Conservation (phyloP, 345 rosid species). For the Abelmoschus esculentus region DNA sequence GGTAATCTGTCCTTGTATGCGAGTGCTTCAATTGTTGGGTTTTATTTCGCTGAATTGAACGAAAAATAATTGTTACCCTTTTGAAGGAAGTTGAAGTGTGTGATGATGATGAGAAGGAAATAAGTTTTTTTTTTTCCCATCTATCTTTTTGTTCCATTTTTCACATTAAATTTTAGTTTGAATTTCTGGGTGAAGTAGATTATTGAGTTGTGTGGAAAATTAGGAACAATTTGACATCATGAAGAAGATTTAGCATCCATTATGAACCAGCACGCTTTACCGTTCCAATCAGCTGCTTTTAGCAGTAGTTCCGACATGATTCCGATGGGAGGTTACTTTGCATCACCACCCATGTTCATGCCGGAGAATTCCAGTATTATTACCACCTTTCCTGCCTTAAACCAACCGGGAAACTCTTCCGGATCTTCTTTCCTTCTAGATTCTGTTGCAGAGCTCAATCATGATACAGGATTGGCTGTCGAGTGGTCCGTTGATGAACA, state of each 20-base stretch:
- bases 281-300: conserved; percentile 39
- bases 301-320: conserved; percentile 43
- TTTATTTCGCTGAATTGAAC: not conserved
- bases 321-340: conserved; percentile 42
- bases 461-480: conserved; percentile 51
- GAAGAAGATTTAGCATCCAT: conserved; percentile 28
- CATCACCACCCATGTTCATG: conserved; percentile 23
- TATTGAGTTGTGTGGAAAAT: conserved; percentile 29
- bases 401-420: conserved; percentile 34
- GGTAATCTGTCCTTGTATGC: not conserved
- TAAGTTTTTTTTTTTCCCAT: not conserved
- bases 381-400: conserved; percentile 21
- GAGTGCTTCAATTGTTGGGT: not conserved
- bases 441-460: conserved; percentile 45
- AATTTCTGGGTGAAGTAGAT: not conserved
- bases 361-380: conserved; percentile 34
- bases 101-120: not conserved
- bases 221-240: conserved; percentile 36
- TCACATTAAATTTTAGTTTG: not conserved
- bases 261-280: conserved; percentile 41
- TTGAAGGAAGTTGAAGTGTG: not conserved
- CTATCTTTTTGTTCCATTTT: not conserved
- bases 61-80: not conserved
- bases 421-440: conserved; percentile 51
- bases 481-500: conserved; percentile 88